Evolutionary conservation across 768 basidiomycete genomes (phyloP).

Genomic region (Podaxis pistillaris): DNA sequence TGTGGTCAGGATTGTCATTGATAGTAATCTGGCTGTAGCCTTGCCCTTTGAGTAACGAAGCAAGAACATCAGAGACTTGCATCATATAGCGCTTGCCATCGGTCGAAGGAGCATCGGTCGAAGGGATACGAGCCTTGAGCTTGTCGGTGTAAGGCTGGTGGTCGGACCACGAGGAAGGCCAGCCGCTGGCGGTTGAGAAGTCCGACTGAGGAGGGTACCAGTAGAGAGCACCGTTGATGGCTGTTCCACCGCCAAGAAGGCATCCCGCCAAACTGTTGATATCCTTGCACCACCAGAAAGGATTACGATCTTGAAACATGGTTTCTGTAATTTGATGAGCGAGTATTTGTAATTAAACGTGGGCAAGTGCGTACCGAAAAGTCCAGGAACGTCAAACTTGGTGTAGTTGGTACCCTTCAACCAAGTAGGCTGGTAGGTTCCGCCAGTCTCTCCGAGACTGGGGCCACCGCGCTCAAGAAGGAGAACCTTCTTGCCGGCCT

Average conservation of each 20-base stretch:
- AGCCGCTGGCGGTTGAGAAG: constrained; percentile 49
- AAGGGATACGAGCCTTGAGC: constrained; percentile 49
- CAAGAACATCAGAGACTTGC: constrained; percentile 43
- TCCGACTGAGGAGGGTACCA: constrained; percentile 54
- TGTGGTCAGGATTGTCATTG: constrained; percentile 53
- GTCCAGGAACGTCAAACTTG: constrained; percentile 63
- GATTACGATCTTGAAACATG: constrained; percentile 56
- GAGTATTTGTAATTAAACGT: neutral
- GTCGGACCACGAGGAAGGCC: constrained; percentile 54
- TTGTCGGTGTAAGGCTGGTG: constrained; percentile 47
- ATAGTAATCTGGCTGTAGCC: constrained; percentile 54
- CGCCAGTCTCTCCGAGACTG: constrained; percentile 56
- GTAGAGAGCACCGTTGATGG: constrained; percentile 62
- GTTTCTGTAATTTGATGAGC: constrained; percentile 36
- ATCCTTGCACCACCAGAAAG: constrained; percentile 69
- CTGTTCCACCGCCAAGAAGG: constrained; percentile 59
- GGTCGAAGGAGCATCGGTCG: constrained; percentile 56
- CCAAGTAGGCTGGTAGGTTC: constrained; percentile 56
- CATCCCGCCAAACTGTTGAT: constrained; percentile 64
- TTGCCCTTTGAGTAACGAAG: constrained; percentile 42
- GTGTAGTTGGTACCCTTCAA: constrained; percentile 28
- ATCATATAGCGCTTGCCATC: constrained; percentile 60
- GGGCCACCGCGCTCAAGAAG: constrained; percentile 66
- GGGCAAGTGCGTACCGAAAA: constrained; percentile 36
- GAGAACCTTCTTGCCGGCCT: constrained; percentile 62